Evolutionary conservation across 805 yeast genomes (phyloP), one percentile per base, ranked within the genome.

Genomic region (Candida cerambycidarum): DNA sequence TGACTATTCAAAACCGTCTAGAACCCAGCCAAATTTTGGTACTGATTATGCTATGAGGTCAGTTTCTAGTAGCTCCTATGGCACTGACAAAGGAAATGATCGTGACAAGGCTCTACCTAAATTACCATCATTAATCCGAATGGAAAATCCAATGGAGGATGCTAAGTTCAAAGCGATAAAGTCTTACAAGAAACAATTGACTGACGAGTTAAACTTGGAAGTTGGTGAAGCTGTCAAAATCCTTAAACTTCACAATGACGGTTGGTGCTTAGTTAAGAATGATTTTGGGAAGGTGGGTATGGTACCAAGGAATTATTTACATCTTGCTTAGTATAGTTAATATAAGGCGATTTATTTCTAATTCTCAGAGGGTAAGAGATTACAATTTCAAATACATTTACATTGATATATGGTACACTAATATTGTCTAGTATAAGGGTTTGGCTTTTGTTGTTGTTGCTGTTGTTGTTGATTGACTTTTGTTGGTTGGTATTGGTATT

Each of bases 251-350:
- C 65, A 60, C 43, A 46, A 61, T 10, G 73, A 68, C 37, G 72
- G 71, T 3, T 70, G 75, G 75, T 67, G 70, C 45, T 53, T 55
- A 14, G 65, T 66, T 13, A 54, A 51, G 34, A 42, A 42, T 21
- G 41, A 37, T 12, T 33, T 36, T 11, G 74, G 75, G 1, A 57
- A 42, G 23, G 32, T 38, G 7, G 74, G 75, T 2, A 58, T 68
- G 48, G 63, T 67, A 3, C 75, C 75, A 0, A 48, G 51, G 32
- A 43, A 56, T 32, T 61, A 67, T 47, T 47, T 66, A 17, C 48
- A 47, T 19, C 19, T 34, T 23, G 29, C 11, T 25, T 11, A 25
- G 23, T 21, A 8, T 8, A 21, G 23, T 21, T 21, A 21, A 21
- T 21, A 21, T 21, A 21, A 21, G 23, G n/a, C n/a, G n/a, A n/a